Percentiles rank a stretch among this genome's conserved stretches.
Evolutionary conservation across 2,329 filamentous ascomycete genomes (phyloP).

Genomic region (Chaetomiaceae sp.): DNA sequence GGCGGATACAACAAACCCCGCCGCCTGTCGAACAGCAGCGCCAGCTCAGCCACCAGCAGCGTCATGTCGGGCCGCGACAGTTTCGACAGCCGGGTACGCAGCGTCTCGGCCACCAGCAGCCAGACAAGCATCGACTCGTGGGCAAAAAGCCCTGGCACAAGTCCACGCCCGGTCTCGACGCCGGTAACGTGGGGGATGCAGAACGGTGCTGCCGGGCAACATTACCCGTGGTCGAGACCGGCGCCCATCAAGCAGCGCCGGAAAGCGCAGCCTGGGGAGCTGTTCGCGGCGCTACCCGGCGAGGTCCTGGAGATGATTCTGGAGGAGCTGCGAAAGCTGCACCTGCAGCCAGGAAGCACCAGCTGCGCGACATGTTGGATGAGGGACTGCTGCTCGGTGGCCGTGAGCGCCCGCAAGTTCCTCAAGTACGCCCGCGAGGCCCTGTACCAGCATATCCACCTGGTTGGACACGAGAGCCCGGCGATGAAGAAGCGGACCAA

Average conservation of each 20-base stretch:
- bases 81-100: slow-evolving; percentile 32
- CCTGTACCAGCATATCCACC: slow-evolving; percentile 55
- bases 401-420: slow-evolving; percentile 49
- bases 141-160: slow-evolving; percentile 9
- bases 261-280: slow-evolving; percentile 43
- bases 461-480: slow-evolving; percentile 53
- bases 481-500: slow-evolving; percentile 56
- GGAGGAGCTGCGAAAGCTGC: slow-evolving; percentile 47
- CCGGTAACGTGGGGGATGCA: slow-evolving; percentile 21
- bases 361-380: slow-evolving; percentile 64
- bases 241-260: slow-evolving; percentile 33
- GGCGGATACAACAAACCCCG: slow-evolving; percentile 24
- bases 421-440: slow-evolving; percentile 46
- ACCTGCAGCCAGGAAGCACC: slow-evolving; percentile 43
- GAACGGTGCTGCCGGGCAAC: slow-evolving; percentile 11
- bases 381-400: slow-evolving; percentile 53
- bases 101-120: slow-evolving; percentile 28
- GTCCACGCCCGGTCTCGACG: background rate
- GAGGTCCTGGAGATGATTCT: slow-evolving; percentile 57
- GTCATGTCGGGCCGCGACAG: slow-evolving; percentile 23
- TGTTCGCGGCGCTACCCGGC: slow-evolving; percentile 53
- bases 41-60: slow-evolving; percentile 31
- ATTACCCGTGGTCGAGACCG: slow-evolving; percentile 31
- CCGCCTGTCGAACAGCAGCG: slow-evolving; percentile 28
- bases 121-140: slow-evolving; percentile 29